Base-by-base conservation (phyloP, 192 early-diverging fungal genomes). In the Linnemannia zychae region DNA sequence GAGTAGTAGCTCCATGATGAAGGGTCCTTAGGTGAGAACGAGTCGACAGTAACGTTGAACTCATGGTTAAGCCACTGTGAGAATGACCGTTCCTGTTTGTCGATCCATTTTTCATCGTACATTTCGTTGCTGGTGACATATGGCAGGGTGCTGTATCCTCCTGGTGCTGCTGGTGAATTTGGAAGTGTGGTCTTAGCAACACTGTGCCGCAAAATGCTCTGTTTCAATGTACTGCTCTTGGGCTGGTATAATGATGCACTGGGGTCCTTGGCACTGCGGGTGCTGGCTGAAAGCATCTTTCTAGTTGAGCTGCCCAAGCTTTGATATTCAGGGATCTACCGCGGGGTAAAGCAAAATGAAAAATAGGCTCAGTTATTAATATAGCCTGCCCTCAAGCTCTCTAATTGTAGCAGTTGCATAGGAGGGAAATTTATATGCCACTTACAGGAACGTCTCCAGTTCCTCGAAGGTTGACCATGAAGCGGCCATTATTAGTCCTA, bases 91-190 rank as follows among this genome's bases (percentile, higher is more conserved):
- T 88, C 82, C 46, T 88, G 87, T 52, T 88, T 88, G 68, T 88
- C 87, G 36, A 88, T 88, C 87, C 87, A 88, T 22, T 82, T 80
- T 65, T 78, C 81, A 48, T 88, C 87, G 28, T 88, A 88, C 87
- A 88, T 88, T 2, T 82, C 87, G 50, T 88, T 88, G 38, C 72
- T 82, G 5, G 72, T 79, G 24, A 88, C 78, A 50, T 88, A 88
- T 18, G 80, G 87, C 2, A 88, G 65, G 4, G 87, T 85, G 50
- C 48, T 76, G 65, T 85, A 85, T 76, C 83, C 83, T 53, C 36
- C 69, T 46, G 83, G 78, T 38, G 69, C 74, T 57, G 74, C 40
- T 18, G 81, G 34, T 16, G 44, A 66, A 15, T 68, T 57, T 28
- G 76, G 5, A 7, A 65, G 3, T 4, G 48, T 67, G 16, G 37